Conservation (phyloP, 2,329 filamentous ascomycete species). For the Cercospora sp. region DNA sequence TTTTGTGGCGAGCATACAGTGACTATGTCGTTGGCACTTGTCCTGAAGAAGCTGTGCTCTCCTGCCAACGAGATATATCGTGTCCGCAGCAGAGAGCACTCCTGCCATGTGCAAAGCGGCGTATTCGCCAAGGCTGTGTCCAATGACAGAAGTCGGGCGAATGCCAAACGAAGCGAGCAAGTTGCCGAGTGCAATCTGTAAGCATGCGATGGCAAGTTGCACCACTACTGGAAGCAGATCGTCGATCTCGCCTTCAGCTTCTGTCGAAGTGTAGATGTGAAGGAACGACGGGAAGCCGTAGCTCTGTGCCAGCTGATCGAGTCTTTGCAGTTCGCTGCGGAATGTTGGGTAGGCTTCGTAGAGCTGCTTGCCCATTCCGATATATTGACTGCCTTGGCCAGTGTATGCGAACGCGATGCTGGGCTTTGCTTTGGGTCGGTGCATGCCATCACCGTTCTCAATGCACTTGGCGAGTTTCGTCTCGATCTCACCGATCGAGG, state of each 20-base stretch:
- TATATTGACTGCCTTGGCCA: conserved; percentile 40
- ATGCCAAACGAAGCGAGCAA: conserved; percentile 1
- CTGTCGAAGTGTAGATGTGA: neutral
- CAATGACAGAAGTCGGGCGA: conserved; percentile 26
- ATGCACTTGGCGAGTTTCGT: conserved; percentile 28
- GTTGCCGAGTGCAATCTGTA: conserved; percentile 18
- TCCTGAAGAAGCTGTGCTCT: conserved; percentile 37
- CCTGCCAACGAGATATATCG: conserved; percentile 39
- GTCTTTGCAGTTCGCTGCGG: neutral
- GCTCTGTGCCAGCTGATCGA: neutral
- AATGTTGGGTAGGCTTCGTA: neutral
- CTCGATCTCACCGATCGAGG: conserved; percentile 7
- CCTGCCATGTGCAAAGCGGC: conserved; percentile 17
- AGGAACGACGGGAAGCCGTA: neutral
- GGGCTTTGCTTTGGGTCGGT: neutral
- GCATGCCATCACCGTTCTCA: neutral
- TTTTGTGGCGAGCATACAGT: conserved; percentile 33
- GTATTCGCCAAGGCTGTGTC: conserved; percentile 22
- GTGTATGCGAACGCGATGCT: conserved; percentile 45
- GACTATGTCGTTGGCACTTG: conserved; percentile 27
- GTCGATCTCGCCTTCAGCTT: neutral
- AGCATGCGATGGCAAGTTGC: conserved; percentile 6
- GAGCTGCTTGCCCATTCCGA: conserved; percentile 26
- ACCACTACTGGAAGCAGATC: neutral
- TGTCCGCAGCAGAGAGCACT: conserved; percentile 22